phyloP scores from a whole-genome alignment of 1,284 basidiomycete species.

The Retiboletus flavoniger region DNA sequence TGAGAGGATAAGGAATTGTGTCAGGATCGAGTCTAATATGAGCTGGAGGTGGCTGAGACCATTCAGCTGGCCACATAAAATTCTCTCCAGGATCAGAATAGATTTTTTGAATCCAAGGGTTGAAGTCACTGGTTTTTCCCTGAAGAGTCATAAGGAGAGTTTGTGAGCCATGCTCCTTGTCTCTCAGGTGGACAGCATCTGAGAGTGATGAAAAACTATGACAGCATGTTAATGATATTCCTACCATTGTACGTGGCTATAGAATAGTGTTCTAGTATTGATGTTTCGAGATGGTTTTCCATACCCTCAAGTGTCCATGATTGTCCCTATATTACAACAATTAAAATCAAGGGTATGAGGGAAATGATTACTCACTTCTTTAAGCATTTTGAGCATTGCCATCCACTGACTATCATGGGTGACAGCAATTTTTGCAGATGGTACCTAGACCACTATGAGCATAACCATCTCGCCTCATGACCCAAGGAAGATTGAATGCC shows the following conservation, averaged over 20 bases:
- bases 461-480: neutral
- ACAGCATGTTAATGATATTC: too few relatives aligned
- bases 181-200: neutral
- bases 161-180: neutral
- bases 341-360: neutral
- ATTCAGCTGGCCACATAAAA: slow-evolving; percentile 46
- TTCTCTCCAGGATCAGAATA: slow-evolving; percentile 40
- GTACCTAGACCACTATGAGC: neutral
- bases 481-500: neutral
- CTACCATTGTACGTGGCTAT: neutral
- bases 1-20: slow-evolving; percentile 26
- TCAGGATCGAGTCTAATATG: slow-evolving; percentile 17
- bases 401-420: neutral
- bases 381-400: neutral
- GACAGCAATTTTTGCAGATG: neutral
- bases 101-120: slow-evolving; percentile 59
- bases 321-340: neutral
- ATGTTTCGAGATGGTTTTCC: neutral
- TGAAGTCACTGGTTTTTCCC: slow-evolving; percentile 40
- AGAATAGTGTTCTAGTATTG: neutral
- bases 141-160: slow-evolving; percentile 50
- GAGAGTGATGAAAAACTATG: neutral
- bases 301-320: neutral
- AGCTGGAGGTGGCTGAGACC: slow-evolving; percentile 22
- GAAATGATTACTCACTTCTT: neutral